phyloP scores from a whole-genome alignment of 228 moss, liverwort and hornwort species.

The Sphagnum magellanicum region DNA sequence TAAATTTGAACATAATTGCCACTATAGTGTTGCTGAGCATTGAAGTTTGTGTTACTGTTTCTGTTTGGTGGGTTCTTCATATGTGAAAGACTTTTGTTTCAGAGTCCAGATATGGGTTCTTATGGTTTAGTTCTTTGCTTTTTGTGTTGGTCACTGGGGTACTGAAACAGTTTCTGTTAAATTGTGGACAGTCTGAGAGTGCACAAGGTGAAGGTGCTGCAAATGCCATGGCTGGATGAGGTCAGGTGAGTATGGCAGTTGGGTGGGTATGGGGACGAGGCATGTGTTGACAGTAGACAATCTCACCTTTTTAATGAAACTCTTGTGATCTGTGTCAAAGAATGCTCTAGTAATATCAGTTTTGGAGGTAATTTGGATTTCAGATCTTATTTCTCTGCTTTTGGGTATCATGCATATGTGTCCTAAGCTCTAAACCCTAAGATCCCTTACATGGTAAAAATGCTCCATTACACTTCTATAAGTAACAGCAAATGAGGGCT shows the following conservation, averaged over 20 bases:
- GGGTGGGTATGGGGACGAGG: slow-evolving; percentile 68
- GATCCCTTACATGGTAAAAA: too few relatives aligned
- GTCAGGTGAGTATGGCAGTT: slow-evolving; percentile 12
- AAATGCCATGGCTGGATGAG: slow-evolving; percentile 62
- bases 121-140: not conserved
- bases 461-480: too few relatives aligned
- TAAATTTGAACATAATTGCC: too few relatives aligned
- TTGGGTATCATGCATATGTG: too few relatives aligned
- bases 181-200: slow-evolving; percentile 60
- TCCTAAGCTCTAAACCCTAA: too few relatives aligned
- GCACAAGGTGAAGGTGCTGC: slow-evolving; percentile 67
- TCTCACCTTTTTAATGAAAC: not conserved
- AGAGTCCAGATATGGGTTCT: too few relatives aligned
- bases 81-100: not conserved
- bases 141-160: not conserved
- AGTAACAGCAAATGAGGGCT: too few relatives aligned
- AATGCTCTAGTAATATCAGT: slow-evolving; percentile 15
- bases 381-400: too few relatives aligned
- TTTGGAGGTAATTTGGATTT: slow-evolving; percentile 6
- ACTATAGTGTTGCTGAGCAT: not conserved
- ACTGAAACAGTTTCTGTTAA: not conserved
- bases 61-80: too few relatives aligned
- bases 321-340: slow-evolving; percentile 6
- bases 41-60: not conserved
- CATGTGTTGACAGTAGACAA: slow-evolving; percentile 71